Evolutionary conservation across 1,284 basidiomycete species (phyloP), one percentile per base, ranked within the genome.

Genomic region (Apiotrichum siamense): DNA sequence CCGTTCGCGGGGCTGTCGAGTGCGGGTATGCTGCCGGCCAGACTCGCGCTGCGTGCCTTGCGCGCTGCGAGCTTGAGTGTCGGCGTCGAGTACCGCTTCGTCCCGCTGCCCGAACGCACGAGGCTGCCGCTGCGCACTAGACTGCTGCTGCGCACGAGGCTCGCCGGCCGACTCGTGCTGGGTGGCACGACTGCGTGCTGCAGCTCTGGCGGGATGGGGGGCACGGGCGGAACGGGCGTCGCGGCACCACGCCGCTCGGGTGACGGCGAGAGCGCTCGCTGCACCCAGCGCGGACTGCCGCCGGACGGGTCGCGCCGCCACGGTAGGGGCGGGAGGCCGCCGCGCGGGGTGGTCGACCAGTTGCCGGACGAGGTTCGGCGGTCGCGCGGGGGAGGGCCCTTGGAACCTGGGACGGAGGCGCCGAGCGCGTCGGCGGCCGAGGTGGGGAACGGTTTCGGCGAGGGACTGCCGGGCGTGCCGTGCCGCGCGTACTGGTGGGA

Each of bases 251-350:
- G 32, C 6, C 25, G 23, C 13, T 40, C n/a, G 18, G 40, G 35
- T 6, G 26, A 20, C 11, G 44, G 51, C 6, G 47, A 49, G 15
- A 44, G 37, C 12, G 55, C 41, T 11, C 48, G 48, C 48, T 57
- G 55, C 7, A 57, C 44, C 55, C 55, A 57, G 11, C 47, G 44
- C 18, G 29, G 24, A 18, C 23, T 17, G 18, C 33, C 31, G 7
- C 46, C 47, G 10, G 41, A 33, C 18, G 45, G 36, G 31, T 56
- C 50, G 9, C 48, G 39, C 0, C 55, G 44, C 55, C 55, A 57
- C 0, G 55, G 55, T 13, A 52, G 47, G 3, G 54, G 54, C 4
- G 50, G 54, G 24, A 38, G 42, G 12, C 37, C 38, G 18, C 49
- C 37, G n/a, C n/a, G n/a, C n/a, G n/a, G n/a, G n/a, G n/a, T n/a